Evolutionary conservation across 352 stramenopile genomes (phyloP).

Genomic region (Blastocystis sp.): DNA sequence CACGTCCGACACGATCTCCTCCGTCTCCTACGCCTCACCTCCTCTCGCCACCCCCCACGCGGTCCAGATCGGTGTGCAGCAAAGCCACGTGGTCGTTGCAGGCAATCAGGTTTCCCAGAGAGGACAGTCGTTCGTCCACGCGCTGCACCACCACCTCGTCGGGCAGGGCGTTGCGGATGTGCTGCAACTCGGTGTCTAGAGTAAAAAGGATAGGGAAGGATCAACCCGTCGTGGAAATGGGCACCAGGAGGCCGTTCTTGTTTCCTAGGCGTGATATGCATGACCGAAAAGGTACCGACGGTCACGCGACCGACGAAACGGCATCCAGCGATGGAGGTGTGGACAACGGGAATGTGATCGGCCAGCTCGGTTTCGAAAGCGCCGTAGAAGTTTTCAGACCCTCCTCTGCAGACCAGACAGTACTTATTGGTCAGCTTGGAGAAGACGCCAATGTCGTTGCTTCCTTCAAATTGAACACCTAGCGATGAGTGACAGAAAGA

Average conservation of each 20-base stretch:
- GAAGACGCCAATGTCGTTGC: constrained; percentile 98
- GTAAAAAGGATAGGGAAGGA: neutral
- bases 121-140: constrained; percentile 97
- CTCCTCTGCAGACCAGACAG: constrained; percentile 81
- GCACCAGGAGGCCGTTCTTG: constrained; percentile 91
- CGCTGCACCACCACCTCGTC: constrained; percentile 85
- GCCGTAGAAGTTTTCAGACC: constrained; percentile 94
- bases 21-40: constrained; percentile 73
- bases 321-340: constrained; percentile 92
- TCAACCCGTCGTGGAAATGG: constrained; percentile 87
- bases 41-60: constrained; percentile 4
- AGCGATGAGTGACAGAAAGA: neutral
- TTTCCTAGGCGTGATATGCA: constrained; percentile 78
- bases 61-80: constrained; percentile 96
- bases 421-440: constrained; percentile 98
- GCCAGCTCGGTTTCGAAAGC: constrained; percentile 94
- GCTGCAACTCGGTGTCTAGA: constrained; percentile 92
- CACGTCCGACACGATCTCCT: constrained; percentile 88
- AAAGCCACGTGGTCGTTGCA: constrained; percentile 99
- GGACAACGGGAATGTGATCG: constrained; percentile 96
- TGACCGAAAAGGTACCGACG: constrained; percentile 77
- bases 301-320: constrained; percentile 95
- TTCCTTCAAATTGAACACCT: constrained; percentile 95
- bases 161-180: constrained; percentile 95
- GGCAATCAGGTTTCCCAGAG: constrained; percentile 97